These are phyloP conservation scores for Yamadazyma sp. DNA, from an alignment of 805 yeast genomes.

Conservation along the genomic window DNA sequence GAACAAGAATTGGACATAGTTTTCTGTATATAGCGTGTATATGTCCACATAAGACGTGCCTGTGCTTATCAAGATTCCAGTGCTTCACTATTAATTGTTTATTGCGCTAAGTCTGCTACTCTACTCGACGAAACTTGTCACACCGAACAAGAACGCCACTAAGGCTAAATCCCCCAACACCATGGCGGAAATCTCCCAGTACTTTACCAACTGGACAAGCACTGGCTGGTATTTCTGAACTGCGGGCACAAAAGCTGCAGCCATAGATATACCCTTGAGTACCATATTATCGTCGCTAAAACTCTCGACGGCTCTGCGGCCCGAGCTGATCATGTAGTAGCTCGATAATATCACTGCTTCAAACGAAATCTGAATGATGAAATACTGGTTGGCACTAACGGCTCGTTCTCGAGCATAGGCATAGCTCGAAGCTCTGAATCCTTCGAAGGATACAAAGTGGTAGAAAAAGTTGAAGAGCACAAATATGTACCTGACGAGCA, in stretches of 20 bases:
- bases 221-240: conserved; percentile 28
- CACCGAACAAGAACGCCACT: conserved; percentile 39
- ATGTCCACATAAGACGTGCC: too few relatives aligned
- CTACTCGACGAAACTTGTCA: conserved; percentile 22
- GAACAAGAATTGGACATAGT: conserved; percentile 19
- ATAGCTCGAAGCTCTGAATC: conserved; percentile 26
- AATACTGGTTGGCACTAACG: conserved; percentile 20
- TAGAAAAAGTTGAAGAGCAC: conserved; percentile 34
- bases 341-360: conserved; percentile 36
- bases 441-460: conserved; percentile 25
- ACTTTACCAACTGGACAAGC: conserved; percentile 28
- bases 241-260: conserved; percentile 35
- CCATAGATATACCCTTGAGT: conserved; percentile 31
- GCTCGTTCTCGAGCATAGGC: conserved; percentile 21
- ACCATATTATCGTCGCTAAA: conserved; percentile 28
- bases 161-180: conserved; percentile 38
- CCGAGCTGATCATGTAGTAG: conserved; percentile 30
- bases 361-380: conserved; percentile 27
- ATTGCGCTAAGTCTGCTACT: too few relatives aligned
- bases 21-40: conserved; percentile 5
- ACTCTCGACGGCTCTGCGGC: conserved; percentile 23
- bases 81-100: too few relatives aligned
- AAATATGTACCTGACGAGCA: conserved; percentile 28
- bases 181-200: conserved; percentile 39
- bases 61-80: too few relatives aligned